Evolutionary conservation across 305 asterid genomes (phyloP).

Genomic region (Caryopteris hybrid): DNA sequence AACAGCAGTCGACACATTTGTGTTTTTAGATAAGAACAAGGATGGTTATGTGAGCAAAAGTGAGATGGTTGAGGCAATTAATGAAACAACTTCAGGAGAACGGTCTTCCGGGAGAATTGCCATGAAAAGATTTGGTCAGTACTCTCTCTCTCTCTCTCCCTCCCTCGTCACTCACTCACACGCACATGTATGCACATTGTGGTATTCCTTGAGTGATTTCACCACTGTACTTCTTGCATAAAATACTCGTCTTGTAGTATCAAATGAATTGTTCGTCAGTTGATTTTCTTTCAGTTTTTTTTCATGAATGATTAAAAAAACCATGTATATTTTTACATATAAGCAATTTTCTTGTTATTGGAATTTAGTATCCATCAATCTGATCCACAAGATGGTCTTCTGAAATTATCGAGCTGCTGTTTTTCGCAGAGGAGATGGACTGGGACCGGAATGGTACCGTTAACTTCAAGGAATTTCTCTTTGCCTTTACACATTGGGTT

Average conservation of each 20-base stretch:
- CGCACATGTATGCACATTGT: background rate
- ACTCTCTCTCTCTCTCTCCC: conserved; percentile 6
- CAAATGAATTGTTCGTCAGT: background rate
- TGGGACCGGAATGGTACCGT: conserved; percentile 90
- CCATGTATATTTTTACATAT: background rate
- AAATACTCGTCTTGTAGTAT: background rate
- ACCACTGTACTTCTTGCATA: background rate
- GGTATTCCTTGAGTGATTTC: background rate
- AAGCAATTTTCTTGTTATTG: background rate
- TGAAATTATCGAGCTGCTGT: too few species aligned
- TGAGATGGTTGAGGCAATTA: conserved; percentile 81
- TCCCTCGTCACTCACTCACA: too few species aligned
- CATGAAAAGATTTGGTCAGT: conserved; percentile 84
- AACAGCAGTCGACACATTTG: conserved; percentile 71
- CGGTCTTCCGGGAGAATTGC: conserved; percentile 86
- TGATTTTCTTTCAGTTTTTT: background rate
- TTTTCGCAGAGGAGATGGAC: conserved; percentile 99
- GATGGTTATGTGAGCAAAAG: conserved; percentile 79
- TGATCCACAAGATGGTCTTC: too few species aligned
- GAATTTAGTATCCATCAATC: too few species aligned
- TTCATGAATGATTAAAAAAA: background rate
- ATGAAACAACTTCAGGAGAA: conserved; percentile 65
- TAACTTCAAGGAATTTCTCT: conserved; percentile 81
- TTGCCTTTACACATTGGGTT: conserved; percentile 85
- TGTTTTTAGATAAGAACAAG: conserved; percentile 83